Evolutionary conservation across 2,329 filamentous ascomycete genomes (phyloP).

Genomic region (Talaromyces piceae): DNA sequence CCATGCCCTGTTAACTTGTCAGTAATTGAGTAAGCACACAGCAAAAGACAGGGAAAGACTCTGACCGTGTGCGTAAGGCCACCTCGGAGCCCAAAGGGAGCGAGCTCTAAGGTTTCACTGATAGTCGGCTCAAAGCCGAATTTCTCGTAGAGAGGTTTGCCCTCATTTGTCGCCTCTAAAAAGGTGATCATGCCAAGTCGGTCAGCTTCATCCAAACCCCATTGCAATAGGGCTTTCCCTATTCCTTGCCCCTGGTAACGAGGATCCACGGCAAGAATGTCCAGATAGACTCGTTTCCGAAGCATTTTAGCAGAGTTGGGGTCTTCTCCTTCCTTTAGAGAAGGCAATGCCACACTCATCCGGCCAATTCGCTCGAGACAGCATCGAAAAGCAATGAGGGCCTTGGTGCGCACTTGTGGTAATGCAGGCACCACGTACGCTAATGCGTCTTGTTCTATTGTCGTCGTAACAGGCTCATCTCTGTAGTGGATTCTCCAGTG

Average conservation of each 20-base stretch:
- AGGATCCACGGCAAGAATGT: conserved; percentile 14
- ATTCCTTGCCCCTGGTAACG: conserved; percentile 28
- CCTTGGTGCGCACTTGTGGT: conserved; percentile 5
- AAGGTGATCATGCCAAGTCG: conserved; percentile 27
- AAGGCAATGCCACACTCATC: background rate
- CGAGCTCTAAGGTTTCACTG: conserved; percentile 2
- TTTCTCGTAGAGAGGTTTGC: conserved; percentile 29
- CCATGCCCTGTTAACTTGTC: conserved; percentile 4
- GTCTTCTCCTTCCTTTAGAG: background rate
- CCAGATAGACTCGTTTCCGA: conserved; percentile 7
- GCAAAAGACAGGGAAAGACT: background rate
- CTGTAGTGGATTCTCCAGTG: conserved; percentile 8
- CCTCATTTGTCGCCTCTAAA: conserved; percentile 31
- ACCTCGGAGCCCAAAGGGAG: background rate
- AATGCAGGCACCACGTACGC: background rate
- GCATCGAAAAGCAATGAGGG: background rate
- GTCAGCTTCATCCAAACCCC: conserved; percentile 27
- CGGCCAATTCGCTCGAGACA: background rate
- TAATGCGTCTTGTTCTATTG: conserved; percentile 5
- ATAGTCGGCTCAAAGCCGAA: conserved; percentile 14
- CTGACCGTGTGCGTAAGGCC: background rate
- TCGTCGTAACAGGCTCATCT: conserved; percentile 7
- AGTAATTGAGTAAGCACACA: background rate
- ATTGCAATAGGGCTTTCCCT: conserved; percentile 28
- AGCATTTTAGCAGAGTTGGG: background rate